Percentiles rank a stretch among this genome's conserved stretches.
These are phyloP conservation scores for Phalaenopsis hybrid DNA, from an alignment of 116 monocot genomes.

Conservation along the genomic window DNA sequence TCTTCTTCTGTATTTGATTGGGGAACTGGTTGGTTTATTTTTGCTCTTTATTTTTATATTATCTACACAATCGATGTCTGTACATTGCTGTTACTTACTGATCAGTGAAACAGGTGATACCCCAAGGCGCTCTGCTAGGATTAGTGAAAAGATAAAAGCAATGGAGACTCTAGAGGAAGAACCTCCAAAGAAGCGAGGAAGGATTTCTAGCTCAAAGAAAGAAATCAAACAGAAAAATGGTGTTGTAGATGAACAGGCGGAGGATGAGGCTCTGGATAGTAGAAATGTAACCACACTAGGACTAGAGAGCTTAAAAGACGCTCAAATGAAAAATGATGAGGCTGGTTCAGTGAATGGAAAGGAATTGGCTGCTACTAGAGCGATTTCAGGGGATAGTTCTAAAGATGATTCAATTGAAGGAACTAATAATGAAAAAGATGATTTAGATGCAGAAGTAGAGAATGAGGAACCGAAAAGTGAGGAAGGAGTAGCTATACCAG, in stretches of 20 bases:
- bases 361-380: background rate
- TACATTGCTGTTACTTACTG: background rate
- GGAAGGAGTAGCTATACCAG: background rate
- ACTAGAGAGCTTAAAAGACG: background rate
- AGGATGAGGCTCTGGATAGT: constrained; percentile 7
- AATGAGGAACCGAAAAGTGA: background rate
- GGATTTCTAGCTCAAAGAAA: constrained; percentile 22
- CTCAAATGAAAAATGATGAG: background rate
- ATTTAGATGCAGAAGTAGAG: background rate
- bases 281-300: background rate
- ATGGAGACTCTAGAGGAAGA: constrained; percentile 20
- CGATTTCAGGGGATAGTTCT: background rate
- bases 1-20: constrained; percentile 26
- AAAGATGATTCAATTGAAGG: background rate
- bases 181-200: constrained; percentile 15
- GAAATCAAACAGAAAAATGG: constrained; percentile 12
- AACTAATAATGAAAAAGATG: background rate
- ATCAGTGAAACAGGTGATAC: constrained; percentile 25
- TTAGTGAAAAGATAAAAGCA: constrained; percentile 29
- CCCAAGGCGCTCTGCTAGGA: constrained; percentile 26
- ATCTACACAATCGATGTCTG: background rate
- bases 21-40: constrained; percentile 17
- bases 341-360: background rate
- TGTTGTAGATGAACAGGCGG: background rate
- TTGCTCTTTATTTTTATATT: background rate